phyloP scores from a whole-genome alignment of 768 basidiomycete genomes.

The Xerocomus brunneocitrinus region DNA sequence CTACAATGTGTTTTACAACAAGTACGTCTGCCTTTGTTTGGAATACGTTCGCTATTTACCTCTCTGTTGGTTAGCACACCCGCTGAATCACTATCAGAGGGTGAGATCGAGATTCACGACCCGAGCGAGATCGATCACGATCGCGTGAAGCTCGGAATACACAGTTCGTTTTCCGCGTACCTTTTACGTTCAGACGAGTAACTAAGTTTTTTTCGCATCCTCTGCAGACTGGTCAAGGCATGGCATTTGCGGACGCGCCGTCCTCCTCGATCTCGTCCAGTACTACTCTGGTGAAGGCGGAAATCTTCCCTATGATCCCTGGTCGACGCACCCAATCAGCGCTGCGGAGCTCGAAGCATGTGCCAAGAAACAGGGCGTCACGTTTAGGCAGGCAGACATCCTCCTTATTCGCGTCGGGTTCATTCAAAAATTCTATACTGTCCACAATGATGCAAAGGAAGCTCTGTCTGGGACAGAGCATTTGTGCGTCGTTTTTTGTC shows the following conservation, averaged over 20 bases:
- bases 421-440: constrained; percentile 49
- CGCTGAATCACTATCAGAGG: constrained; percentile 38
- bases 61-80: constrained; percentile 35
- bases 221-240: constrained; percentile 62
- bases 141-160: constrained; percentile 55
- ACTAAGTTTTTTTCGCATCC: background rate
- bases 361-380: constrained; percentile 53
- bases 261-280: constrained; percentile 59
- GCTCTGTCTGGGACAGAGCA: constrained; percentile 41
- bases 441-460: constrained; percentile 42
- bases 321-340: constrained; percentile 49
- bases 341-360: constrained; percentile 55
- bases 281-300: constrained; percentile 40
- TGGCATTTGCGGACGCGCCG: constrained; percentile 65
- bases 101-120: constrained; percentile 43
- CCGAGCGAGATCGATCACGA: constrained; percentile 45
- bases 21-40: constrained; percentile 33
- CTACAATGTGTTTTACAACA: constrained; percentile 59
- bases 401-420: constrained; percentile 59
- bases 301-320: constrained; percentile 58
- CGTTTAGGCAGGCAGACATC: constrained; percentile 57
- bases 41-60: background rate
- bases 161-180: constrained; percentile 44
- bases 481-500: constrained; percentile 39
- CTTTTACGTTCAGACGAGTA: background rate